Percentiles rank a stretch among this genome's conserved stretches.
Evolutionary conservation across 176 grass and related monocot species (phyloP).

Genomic region (Saccharum spontaneum): DNA sequence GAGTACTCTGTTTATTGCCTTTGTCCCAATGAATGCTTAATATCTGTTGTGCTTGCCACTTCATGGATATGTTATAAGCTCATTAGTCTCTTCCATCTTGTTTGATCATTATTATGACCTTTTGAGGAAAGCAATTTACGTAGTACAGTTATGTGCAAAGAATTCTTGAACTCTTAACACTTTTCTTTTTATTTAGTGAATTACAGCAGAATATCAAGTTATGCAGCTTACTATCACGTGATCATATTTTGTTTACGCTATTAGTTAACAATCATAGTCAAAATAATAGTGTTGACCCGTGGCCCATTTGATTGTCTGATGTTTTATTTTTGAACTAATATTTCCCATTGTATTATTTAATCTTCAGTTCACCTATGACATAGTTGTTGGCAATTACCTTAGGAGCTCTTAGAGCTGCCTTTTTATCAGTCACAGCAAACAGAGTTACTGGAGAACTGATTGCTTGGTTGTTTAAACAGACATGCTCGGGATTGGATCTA

Average conservation of each 20-base stretch:
- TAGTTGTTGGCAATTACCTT: conserved; percentile 15
- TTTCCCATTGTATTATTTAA: conserved; percentile 7
- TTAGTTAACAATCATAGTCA: not conserved
- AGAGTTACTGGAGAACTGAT: not conserved
- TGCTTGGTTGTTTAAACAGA: not conserved
- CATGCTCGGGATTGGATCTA: not conserved
- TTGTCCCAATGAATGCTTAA: not conserved
- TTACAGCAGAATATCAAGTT: not conserved
- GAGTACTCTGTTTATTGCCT: conserved; percentile 27
- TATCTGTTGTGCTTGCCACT: not conserved
- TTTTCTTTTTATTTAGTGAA: not conserved
- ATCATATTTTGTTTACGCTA: not conserved
- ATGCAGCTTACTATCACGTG: not conserved
- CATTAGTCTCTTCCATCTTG: not conserved
- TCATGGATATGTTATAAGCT: not conserved
- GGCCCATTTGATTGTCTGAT: conserved; percentile 1
- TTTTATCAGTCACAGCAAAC: not conserved
- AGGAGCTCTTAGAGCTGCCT: not conserved
- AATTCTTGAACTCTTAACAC: not conserved
- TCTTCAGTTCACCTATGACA: not conserved
- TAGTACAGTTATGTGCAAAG: not conserved
- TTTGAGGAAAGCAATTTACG: not conserved
- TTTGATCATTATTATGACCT: conserved; percentile 10
- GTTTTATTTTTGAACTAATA: not conserved
- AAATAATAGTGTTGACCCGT: not conserved